Evolutionary conservation across 257 asterid genomes (phyloP).

Genomic region (Nicotiana sylvestris): DNA sequence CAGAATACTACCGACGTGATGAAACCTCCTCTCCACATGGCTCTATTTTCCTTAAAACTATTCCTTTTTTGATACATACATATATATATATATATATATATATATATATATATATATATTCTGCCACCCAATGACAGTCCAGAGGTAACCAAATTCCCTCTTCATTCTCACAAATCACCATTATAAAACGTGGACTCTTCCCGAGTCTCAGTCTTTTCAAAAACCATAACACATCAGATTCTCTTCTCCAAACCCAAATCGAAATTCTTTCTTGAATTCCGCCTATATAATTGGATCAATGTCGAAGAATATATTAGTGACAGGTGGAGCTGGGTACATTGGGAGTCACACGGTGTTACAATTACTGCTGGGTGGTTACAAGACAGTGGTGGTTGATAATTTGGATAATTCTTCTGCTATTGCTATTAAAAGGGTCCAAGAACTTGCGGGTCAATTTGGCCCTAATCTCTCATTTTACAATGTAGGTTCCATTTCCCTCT

Average conservation of each 20-base stretch:
- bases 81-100: too few species aligned
- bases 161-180: background rate
- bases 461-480: constrained; percentile 63
- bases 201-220: background rate
- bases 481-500: constrained; percentile 32
- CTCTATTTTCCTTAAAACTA: background rate
- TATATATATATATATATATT: background rate
- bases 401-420: constrained; percentile 75
- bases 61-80: background rate
- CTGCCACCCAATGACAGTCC: constrained; percentile 5
- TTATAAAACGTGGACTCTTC: background rate
- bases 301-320: constrained; percentile 48
- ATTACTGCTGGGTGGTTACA: constrained; percentile 67
- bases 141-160: background rate
- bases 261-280: background rate
- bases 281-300: constrained; percentile 9
- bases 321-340: constrained; percentile 69
- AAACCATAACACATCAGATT: background rate
- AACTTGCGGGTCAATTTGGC: constrained; percentile 69
- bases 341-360: constrained; percentile 88
- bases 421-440: constrained; percentile 58
- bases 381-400: constrained; percentile 74
- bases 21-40: constrained; percentile 9
- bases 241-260: background rate
- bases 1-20: constrained; percentile 3